Conservation (phyloP, 2,329 filamentous ascomycete species). For the Aspergillus sp. region DNA sequence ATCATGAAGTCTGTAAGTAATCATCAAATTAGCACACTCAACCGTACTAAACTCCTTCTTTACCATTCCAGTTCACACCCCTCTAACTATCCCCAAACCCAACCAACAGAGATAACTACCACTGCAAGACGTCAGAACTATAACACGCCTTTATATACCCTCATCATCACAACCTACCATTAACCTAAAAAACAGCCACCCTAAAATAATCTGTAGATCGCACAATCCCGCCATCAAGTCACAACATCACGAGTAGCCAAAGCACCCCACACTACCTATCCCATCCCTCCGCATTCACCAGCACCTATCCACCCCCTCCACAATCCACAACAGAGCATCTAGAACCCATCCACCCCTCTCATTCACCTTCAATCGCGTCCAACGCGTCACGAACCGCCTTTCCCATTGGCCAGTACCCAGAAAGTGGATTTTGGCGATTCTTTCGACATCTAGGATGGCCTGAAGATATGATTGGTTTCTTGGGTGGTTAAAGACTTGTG, state of each 20-base stretch:
- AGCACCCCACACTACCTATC: background rate
- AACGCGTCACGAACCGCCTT: constrained; percentile 1
- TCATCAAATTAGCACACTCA: background rate
- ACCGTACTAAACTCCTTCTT: background rate
- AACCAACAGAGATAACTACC: no score
- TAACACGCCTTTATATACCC: background rate
- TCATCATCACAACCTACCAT: background rate
- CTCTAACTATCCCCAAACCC: no score
- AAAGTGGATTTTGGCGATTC: constrained; percentile 15
- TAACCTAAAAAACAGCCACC: background rate
- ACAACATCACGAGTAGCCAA: background rate
- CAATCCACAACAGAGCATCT: background rate
- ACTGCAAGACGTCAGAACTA: background rate
- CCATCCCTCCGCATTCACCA: background rate
- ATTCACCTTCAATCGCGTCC: background rate
- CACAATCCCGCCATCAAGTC: background rate
- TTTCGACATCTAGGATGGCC: background rate
- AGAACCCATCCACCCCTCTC: background rate
- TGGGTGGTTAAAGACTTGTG: background rate
- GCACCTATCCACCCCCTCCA: background rate
- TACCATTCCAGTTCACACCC: no score
- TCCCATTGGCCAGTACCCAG: background rate
- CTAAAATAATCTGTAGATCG: background rate
- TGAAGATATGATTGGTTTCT: constrained; percentile 1
- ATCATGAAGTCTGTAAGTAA: no score